Evolutionary conservation across 2,329 filamentous ascomycete species (phyloP).

Genomic region (Microdochium nivale): DNA sequence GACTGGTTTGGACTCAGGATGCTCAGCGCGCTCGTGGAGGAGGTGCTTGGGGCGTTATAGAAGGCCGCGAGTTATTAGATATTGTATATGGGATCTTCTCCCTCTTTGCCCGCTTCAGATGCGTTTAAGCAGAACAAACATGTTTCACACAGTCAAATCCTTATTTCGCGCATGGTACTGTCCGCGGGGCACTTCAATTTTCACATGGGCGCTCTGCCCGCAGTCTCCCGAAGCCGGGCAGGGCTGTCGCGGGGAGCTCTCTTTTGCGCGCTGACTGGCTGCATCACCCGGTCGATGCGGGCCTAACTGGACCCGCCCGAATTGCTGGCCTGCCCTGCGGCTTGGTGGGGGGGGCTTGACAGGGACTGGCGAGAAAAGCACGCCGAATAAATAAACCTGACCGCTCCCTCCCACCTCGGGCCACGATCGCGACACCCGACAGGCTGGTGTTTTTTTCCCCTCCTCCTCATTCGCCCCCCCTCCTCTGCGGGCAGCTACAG

Average conservation of each 20-base stretch:
- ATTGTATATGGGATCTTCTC: no score
- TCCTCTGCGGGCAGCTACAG: not conserved
- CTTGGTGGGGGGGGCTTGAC: not conserved
- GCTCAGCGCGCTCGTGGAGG: slow-evolving; percentile 66
- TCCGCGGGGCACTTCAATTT: no score
- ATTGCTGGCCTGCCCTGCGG: not conserved
- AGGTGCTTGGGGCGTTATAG: slow-evolving; percentile 32
- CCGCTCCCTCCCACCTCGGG: not conserved
- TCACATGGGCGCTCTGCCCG: not conserved
- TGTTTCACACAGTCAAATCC: no score
- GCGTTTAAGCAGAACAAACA: no score
- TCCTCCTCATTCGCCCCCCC: not conserved
- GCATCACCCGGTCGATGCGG: not conserved
- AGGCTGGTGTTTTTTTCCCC: not conserved
- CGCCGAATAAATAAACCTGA: not conserved
- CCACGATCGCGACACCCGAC: not conserved
- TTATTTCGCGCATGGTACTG: no score
- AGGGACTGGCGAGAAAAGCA: not conserved
- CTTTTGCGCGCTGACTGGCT: not conserved
- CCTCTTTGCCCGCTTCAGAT: no score
- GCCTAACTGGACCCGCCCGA: not conserved
- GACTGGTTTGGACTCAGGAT: slow-evolving; percentile 74
- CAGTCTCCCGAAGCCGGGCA: not conserved
- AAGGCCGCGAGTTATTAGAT: not conserved
- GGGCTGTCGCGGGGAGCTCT: not conserved